Base-by-base conservation (phyloP, 2,329 filamentous ascomycete species). In the Chrysosporium queenslandicum region DNA sequence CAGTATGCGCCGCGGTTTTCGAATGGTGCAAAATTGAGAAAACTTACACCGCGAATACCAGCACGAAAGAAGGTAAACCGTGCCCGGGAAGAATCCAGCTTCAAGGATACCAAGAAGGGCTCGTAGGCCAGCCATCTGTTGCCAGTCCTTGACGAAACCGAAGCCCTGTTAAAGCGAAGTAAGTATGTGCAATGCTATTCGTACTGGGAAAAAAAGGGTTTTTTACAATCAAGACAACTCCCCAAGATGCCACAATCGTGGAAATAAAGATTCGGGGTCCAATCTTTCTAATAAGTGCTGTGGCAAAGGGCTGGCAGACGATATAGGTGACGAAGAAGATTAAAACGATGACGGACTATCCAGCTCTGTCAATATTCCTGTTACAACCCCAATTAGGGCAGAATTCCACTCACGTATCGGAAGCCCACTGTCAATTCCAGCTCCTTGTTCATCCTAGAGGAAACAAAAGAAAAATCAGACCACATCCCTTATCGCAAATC, bases 251-350 rank as follows among this genome's bases (percentile, higher is more conserved):
- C 12, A 58, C 55, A 29, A 63, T 60, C 8, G 20, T 23, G 2
- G 60, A 45, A 9, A 66, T 53, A 49, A 64, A 63, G 16, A 47
- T 43, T 30, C 62, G 58, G 4, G 64, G 63, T 2, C 85, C 85
- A 47, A 87, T 61, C 60, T 79, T 80, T 40, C 85, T 80, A 47
- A 85, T 75, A 29, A 86, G 65, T 45, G 87, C 69, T 0, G 84
- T 87, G 1, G 83, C 83, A 0, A 83, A 83, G 0, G 83, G 81
- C 62, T 88, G 84, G 56, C 85, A 83, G 49, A 86, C 46, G 56
- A 85, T 77, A 65, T 88, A 88, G 0, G 83, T 78, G 58, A 86
- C 74, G 73, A 87, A 88, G 72, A 88, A 88, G 60, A 87, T 74
- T 39, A 87, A 72, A 2, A 83, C 83, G 53, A 84, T 76, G 60